Conservation (phyloP, 768 basidiomycete species). For the Agrocybe pediades region DNA sequence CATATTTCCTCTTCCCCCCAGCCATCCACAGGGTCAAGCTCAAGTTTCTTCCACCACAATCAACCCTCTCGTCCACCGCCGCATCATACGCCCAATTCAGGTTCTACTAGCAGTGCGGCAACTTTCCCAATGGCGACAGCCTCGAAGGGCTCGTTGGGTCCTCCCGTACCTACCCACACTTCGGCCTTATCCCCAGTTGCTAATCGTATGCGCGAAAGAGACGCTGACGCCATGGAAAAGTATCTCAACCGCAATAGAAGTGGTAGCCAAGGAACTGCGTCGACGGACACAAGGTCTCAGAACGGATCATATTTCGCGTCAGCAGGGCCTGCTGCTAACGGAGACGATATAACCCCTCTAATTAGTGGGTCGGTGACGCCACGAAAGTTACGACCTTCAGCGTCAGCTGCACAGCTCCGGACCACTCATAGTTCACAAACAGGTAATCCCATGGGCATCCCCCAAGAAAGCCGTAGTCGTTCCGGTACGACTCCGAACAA, state of each 20-base stretch:
- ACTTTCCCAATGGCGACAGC: slow-evolving; percentile 31
- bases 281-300: slow-evolving; percentile 71
- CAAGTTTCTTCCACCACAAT: slow-evolving; percentile 38
- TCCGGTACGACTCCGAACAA: slow-evolving; percentile 68
- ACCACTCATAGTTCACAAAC: slow-evolving; percentile 42
- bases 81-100: slow-evolving; percentile 29
- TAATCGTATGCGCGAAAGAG: slow-evolving; percentile 78
- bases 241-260: slow-evolving; percentile 82
- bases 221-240: slow-evolving; percentile 88
- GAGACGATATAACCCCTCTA: slow-evolving; percentile 54
- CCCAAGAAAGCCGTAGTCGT: slow-evolving; percentile 56
- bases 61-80: slow-evolving; percentile 21
- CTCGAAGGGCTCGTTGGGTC: slow-evolving; percentile 34
- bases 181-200: slow-evolving; percentile 76
- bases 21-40: slow-evolving; percentile 48
- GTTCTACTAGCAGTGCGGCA: slow-evolving; percentile 31
- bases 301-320: slow-evolving; percentile 53
- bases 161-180: slow-evolving; percentile 36
- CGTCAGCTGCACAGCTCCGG: slow-evolving; percentile 77
- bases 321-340: slow-evolving; percentile 51
- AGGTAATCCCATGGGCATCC: slow-evolving; percentile 29
- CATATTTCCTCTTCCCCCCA: slow-evolving; percentile 66
- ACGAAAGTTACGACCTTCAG: slow-evolving; percentile 68
- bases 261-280: slow-evolving; percentile 73
- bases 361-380: slow-evolving; percentile 57